phyloP scores from a whole-genome alignment of 164 flowering plant genomes.

The Protea cynaroides region DNA sequence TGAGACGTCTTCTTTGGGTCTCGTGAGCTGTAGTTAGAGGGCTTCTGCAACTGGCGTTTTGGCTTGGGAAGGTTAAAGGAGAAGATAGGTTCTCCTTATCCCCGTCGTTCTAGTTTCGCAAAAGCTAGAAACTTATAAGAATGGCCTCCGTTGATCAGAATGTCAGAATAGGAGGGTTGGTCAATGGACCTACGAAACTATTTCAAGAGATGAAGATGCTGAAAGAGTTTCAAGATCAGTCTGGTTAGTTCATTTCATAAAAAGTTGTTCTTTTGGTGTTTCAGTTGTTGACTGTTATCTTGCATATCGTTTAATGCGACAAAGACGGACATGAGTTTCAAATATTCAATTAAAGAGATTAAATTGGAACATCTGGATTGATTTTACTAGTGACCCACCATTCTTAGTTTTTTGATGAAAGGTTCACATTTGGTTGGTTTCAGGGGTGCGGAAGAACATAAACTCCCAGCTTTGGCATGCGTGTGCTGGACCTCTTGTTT shows the following conservation, averaged over 20 bases:
- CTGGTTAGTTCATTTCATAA: constrained; percentile 47
- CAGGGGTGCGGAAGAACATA: constrained; percentile 58
- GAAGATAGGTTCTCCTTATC: constrained; percentile 19
- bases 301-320: not conserved
- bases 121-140: not conserved
- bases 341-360: not conserved
- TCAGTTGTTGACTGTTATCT: not conserved
- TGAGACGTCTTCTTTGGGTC: not conserved
- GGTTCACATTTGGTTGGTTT: constrained; percentile 7
- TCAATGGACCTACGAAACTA: constrained; percentile 30
- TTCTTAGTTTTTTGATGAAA: not conserved
- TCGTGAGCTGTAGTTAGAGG: constrained; percentile 2
- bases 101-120: constrained; percentile 6
- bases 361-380: not conserved
- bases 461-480: constrained; percentile 98
- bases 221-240: constrained; percentile 73
- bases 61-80: not conserved
- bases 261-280: not conserved
- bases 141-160: constrained; percentile 46
- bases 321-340: not conserved
- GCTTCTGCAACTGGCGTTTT: constrained; percentile 12
- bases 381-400: not conserved
- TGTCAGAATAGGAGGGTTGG: constrained; percentile 35
- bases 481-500: constrained; percentile 96
- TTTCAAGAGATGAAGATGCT: constrained; percentile 78